Base-by-base conservation (phyloP, 805 yeast species). In the Ogataea paradorogensis region DNA sequence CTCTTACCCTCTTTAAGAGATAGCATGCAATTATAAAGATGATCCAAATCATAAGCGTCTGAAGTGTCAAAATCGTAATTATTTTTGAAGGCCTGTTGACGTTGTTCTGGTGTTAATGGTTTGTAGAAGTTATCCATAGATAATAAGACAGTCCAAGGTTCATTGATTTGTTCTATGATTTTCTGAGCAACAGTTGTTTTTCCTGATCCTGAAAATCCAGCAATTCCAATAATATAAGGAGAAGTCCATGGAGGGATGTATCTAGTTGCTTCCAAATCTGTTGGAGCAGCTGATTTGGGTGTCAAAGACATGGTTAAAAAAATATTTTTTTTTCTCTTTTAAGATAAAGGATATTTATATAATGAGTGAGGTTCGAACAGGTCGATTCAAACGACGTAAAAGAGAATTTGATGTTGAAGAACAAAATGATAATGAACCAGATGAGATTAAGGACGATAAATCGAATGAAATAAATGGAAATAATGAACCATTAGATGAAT, bases 131-230 rank as follows among this genome's bases (percentile, higher is more conserved):
- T 91, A 59, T 93, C 99, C 65, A 89, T 71, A 1, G 96, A 84
- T 15, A 91, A 58, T 41, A 93, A 68, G 9, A 93, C 91, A 0
- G 97, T 87, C 96, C 98, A 90, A 1, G 98, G 98, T 40, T 87
- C 87, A 63, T 87, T 82, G 44, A 76, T 64, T 46, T 81, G 80
- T 40, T 82, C 76, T 37, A 90, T 85, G 51, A 93, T 82, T 47
- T 77, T 75, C 27, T 88, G 80, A 0, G 97, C 93, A 14, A 93
- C 87, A 25, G 95, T 83, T 0, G 98, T 91, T 58, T 91, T 91
- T 1, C 99, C 99, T 0, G 96, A 86, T 2, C 98, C 95, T 11
- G 86, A 78, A 18, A 78, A 73, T 1, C 95, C 95, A 0, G 95
- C 95, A 14, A 86, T 74, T n/a, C 95, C 95, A 48, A 86, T 86